A percentile compares a stretch with the other conserved stretches of the same genome.
phyloP scores from a whole-genome alignment of 2,329 filamentous ascomycete genomes.

The Aureobasidium musti region DNA sequence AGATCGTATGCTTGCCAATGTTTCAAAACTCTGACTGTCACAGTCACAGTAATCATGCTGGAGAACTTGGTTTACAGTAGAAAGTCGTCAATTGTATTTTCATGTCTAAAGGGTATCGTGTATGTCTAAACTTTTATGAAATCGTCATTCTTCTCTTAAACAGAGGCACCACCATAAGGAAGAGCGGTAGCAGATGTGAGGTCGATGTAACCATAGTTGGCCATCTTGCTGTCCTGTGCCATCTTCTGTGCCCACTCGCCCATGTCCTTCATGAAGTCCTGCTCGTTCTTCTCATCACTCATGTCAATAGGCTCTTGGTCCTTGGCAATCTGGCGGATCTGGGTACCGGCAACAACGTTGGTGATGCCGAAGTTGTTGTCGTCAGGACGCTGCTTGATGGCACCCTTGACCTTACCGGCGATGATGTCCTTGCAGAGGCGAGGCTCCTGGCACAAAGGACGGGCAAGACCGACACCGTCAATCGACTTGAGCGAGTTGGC shows the following conservation, averaged over 20 bases:
- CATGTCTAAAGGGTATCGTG: constrained; percentile 24
- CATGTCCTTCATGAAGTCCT: constrained; percentile 54
- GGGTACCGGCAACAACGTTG: constrained; percentile 51
- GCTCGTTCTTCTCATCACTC: constrained; percentile 50
- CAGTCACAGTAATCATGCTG: not conserved
- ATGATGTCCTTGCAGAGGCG: constrained; percentile 51
- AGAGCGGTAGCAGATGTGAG: constrained; percentile 42
- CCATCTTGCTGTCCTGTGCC: constrained; percentile 44
- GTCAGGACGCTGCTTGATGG: constrained; percentile 52
- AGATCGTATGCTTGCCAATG: not conserved
- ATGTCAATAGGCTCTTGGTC: constrained; percentile 57
- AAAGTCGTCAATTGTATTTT: constrained; percentile 20
- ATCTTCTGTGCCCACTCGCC: constrained; percentile 48
- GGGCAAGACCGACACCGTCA: constrained; percentile 62
- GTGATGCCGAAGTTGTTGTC: constrained; percentile 56
- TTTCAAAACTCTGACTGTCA: no score
- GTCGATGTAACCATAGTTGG: constrained; percentile 52
- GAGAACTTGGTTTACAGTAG: not conserved
- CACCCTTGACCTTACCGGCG: constrained; percentile 50
- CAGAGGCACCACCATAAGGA: constrained; percentile 43
- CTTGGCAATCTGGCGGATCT: constrained; percentile 57
- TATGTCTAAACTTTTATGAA: constrained; percentile 16
- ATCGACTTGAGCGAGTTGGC: constrained; percentile 58
- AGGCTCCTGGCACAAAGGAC: constrained; percentile 57
- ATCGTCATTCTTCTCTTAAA: not conserved